Percentiles rank a stretch among this genome's conserved stretches.
Conservation (phyloP, 139 green algal species). For the Haematococcus sp. region DNA sequence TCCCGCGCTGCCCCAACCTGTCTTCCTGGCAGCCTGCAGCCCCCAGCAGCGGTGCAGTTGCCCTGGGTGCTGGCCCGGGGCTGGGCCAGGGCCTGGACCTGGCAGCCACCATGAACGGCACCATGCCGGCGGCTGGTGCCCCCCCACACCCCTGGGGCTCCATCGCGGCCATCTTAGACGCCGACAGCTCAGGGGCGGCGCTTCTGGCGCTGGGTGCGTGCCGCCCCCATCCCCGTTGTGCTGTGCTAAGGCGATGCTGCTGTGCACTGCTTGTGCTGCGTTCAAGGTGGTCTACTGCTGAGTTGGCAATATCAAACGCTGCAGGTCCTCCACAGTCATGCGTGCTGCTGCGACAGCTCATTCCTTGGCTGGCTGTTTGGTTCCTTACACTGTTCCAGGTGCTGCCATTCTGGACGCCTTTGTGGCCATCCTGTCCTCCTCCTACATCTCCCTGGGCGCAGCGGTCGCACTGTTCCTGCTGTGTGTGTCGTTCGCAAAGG, state of each 20-base stretch:
- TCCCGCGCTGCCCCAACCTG: slow-evolving; percentile 64
- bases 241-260: background rate
- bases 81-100: too few species aligned
- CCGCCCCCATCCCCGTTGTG: too few species aligned
- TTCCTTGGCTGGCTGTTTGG: too few species aligned
- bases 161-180: slow-evolving; percentile 46
- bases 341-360: too few species aligned
- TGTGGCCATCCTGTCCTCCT: background rate
- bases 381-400: background rate
- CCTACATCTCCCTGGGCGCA: slow-evolving; percentile 5
- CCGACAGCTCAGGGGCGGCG: slow-evolving; percentile 12
- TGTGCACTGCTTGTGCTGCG: background rate
- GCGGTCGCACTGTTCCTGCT: slow-evolving; percentile 36
- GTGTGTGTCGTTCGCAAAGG: slow-evolving; percentile 48
- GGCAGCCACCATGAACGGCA: too few species aligned
- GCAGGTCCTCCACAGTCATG: too few species aligned
- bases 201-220: slow-evolving; percentile 16
- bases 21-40: too few species aligned
- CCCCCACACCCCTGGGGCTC: background rate
- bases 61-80: too few species aligned
- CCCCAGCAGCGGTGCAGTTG: too few species aligned
- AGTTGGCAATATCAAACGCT: too few species aligned
- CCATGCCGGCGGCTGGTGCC: too few species aligned
- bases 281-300: too few species aligned
- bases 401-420: slow-evolving; percentile 11